Evolutionary conservation across 2,329 filamentous ascomycete species (phyloP), one percentile per base, ranked within the genome.

Genomic region (Drechslera avenae): DNA sequence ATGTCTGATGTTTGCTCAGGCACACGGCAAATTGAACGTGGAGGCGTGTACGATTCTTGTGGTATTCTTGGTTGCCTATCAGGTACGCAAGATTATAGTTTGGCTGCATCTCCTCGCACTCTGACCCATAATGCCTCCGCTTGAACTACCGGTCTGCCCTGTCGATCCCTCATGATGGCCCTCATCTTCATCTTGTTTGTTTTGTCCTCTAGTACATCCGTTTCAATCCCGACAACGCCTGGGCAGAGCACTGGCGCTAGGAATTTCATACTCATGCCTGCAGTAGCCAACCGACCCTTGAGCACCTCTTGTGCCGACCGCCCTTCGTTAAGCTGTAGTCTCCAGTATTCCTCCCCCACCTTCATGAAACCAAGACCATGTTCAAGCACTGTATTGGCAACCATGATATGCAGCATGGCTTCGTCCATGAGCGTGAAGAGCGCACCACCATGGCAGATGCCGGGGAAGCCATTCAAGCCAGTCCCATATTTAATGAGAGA

Each of bases 391-490:
- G 59, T 52, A 19, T 57, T 57, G 8, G 56, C 63, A 5, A 66
- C 39, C 53, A 62, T 61, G 32, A 56, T 51, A 14, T 42, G 56
- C 3, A 37, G 54, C 10, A 68, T 52, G 42, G 80, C 82, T 75
- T 91, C 88, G 70, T 89, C 83, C 41, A 91, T 69, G 10, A 89
- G 71, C 1, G 85, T 89, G 12, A 85, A 85, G 21, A 87, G 76
- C 3, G 81, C 77, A 12, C 88, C 88, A 41, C 88, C 88, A 71
- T 92, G 88, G 43, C 84, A 83, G 21, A 87, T 79, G 14, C 81
- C 80, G 2, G 87, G 87, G 83, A 86, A 91, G 7, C 89, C 87
- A 26, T 79, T 77, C 10, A 86, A 68, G 1, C 57, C 60, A 2
- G 35, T 39, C 2, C 57, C 63, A 39, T 52, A 68, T 43, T 62